These are phyloP conservation scores for Stephania japonica DNA, from an alignment of 164 flowering plant species.

Conservation along the genomic window DNA sequence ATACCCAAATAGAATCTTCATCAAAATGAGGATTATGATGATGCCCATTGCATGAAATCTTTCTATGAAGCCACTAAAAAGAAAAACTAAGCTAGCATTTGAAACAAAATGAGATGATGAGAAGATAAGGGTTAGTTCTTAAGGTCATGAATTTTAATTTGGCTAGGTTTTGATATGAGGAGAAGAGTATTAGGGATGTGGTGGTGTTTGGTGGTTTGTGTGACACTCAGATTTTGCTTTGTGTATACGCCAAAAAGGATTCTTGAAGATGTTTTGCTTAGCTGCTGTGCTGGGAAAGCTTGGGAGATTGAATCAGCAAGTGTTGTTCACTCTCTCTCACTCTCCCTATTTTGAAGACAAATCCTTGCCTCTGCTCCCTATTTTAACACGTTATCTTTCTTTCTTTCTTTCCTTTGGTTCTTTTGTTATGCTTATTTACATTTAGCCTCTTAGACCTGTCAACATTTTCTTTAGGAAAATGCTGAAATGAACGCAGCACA, in stretches of 20 bases:
- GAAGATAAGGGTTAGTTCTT: neutral
- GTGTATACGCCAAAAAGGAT: neutral
- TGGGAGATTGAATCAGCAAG: too few species aligned
- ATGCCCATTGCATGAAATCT: conserved; percentile 13
- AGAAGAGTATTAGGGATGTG: neutral
- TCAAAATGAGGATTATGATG: conserved; percentile 13
- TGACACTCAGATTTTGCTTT: neutral
- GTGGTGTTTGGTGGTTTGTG: neutral
- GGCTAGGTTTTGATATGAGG: too few species aligned
- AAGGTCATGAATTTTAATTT: neutral
- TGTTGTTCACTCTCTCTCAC: neutral
- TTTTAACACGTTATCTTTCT: neutral
- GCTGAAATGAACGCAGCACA: too few species aligned
- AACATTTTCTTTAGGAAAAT: too few species aligned
- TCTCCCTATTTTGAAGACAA: neutral
- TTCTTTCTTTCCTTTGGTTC: too few species aligned
- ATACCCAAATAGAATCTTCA: conserved; percentile 8
- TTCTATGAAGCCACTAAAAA: neutral
- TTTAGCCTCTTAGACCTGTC: too few species aligned
- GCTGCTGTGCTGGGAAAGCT: too few species aligned
- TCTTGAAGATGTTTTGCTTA: too few species aligned
- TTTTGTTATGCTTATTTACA: neutral
- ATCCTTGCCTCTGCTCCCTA: neutral
- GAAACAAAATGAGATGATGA: too few species aligned
- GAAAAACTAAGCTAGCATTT: too few species aligned